A percentile compares a stretch with the other conserved stretches of the same genome.
phyloP scores from a whole-genome alignment of 495 filamentous ascomycete genomes.

The Annulohypoxylon nitens region DNA sequence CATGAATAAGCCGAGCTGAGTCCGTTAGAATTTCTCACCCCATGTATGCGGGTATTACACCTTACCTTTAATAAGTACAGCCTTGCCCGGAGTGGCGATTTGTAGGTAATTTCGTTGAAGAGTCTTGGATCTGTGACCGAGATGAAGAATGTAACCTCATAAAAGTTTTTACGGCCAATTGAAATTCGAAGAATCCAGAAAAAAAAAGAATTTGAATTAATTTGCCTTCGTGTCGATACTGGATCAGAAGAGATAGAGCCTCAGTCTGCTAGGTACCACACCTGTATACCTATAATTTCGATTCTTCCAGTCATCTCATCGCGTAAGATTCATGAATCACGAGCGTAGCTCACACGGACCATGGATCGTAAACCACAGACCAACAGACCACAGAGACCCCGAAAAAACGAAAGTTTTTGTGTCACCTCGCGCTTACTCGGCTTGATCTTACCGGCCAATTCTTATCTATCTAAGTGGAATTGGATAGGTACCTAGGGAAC shows the following conservation, averaged over 20 bases:
- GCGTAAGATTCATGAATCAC: no score
- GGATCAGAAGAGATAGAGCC: neutral
- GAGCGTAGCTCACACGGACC: no score
- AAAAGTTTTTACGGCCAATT: neutral
- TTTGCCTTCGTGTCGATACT: neutral
- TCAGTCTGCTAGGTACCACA: no score
- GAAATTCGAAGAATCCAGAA: neutral
- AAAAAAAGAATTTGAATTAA: neutral
- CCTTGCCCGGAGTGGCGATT: neutral
- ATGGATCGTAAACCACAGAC: neutral
- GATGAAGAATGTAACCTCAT: conserved; percentile 10
- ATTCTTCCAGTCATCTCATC: no score
- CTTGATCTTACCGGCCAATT: conserved; percentile 11
- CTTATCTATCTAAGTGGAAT: neutral
- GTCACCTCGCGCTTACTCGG: conserved; percentile 42
- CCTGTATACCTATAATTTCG: no score
- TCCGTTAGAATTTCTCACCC: neutral
- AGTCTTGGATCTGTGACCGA: neutral
- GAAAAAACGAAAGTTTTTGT: conserved; percentile 9
- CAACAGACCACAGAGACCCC: neutral
- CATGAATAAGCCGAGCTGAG: conserved; percentile 15
- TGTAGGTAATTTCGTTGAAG: conserved; percentile 11
- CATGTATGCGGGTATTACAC: neutral
- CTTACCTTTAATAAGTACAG: neutral
- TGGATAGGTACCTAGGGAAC: neutral